Conservation (phyloP, 805 yeast genomes). For the Sporopachydermia quercuum region DNA sequence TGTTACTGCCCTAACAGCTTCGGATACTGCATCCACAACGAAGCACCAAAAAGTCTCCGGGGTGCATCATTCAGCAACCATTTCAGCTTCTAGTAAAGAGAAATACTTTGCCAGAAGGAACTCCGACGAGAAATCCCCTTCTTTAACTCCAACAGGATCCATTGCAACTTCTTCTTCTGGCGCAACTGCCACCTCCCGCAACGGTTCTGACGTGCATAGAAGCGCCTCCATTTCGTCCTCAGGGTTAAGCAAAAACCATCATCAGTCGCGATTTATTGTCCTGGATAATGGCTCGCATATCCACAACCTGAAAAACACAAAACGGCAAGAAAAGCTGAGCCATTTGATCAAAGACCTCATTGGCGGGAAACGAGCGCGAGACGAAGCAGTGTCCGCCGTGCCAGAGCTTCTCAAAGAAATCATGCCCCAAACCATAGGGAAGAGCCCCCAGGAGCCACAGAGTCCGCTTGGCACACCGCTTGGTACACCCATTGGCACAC, state of each 20-base stretch:
- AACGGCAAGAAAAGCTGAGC: conserved; percentile 27
- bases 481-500: no score
- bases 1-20: no score
- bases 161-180: neutral
- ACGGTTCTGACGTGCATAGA: neutral
- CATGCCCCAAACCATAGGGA: neutral
- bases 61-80: neutral
- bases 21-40: no score
- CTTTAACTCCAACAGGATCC: no score
- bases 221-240: neutral
- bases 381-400: conserved; percentile 15
- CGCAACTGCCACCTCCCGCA: no score
- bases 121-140: no score
- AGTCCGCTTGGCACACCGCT: no score
- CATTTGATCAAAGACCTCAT: conserved; percentile 62
- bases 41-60: neutral
- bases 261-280: conserved; percentile 33
- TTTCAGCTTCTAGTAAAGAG: neutral
- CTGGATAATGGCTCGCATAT: conserved; percentile 62
- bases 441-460: no score
- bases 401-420: conserved; percentile 11
- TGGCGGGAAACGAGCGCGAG: conserved; percentile 40
- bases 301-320: conserved; percentile 60
- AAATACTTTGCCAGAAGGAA: no score
- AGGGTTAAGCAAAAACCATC: neutral